Evolutionary conservation across 106 monocot species (phyloP).

Genomic region (Dendrobium nobile): DNA sequence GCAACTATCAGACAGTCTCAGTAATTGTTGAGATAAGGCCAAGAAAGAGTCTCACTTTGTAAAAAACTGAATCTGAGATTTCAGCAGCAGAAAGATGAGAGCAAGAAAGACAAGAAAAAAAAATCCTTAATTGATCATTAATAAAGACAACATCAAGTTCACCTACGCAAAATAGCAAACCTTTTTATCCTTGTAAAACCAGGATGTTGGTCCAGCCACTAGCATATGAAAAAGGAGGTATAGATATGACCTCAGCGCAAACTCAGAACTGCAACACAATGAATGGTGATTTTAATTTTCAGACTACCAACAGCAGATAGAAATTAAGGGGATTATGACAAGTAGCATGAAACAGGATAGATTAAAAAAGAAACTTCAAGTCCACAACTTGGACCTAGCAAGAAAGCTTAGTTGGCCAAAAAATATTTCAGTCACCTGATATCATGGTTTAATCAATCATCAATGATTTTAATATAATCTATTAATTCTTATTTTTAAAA

Average conservation of each 20-base stretch:
- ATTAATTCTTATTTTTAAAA: too few species aligned
- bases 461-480: too few species aligned
- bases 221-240: conserved; percentile 81
- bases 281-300: background rate
- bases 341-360: too few species aligned
- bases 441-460: background rate
- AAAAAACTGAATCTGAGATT: conserved; percentile 77
- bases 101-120: background rate
- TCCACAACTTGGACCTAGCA: background rate
- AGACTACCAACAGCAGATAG: background rate
- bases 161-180: conserved; percentile 16
- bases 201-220: conserved; percentile 74
- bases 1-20: conserved; percentile 78
- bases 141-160: background rate
- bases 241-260: conserved; percentile 81
- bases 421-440: background rate
- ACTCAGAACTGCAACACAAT: conserved; percentile 66
- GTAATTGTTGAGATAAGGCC: conserved; percentile 83
- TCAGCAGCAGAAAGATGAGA: conserved; percentile 8
- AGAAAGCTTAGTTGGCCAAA: background rate
- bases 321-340: background rate
- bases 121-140: background rate
- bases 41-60: conserved; percentile 80
- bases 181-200: conserved; percentile 78
- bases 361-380: background rate